phyloP scores from a whole-genome alignment of 495 filamentous ascomycete species.

The Neurospora hispaniola region DNA sequence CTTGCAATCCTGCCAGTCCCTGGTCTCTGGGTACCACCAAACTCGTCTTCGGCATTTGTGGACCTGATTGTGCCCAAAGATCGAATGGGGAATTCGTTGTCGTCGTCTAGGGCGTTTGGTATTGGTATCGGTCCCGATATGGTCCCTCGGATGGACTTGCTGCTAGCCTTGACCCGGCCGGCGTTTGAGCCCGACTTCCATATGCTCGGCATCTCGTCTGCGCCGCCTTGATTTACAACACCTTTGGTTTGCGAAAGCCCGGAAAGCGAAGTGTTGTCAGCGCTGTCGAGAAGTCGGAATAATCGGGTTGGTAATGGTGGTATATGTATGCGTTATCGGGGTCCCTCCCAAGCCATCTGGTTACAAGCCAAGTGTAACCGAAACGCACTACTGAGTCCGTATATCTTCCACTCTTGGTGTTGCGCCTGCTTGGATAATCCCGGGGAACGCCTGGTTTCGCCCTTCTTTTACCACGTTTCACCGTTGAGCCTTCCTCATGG shows the following conservation, averaged over 20 bases:
- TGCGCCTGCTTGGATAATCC: slow-evolving; percentile 9
- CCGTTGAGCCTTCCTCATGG: slow-evolving; percentile 24
- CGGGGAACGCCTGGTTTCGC: slow-evolving; percentile 1
- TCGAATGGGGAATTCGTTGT: slow-evolving; percentile 28
- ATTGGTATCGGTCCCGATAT: slow-evolving; percentile 44
- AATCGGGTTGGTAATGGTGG: slow-evolving; percentile 11
- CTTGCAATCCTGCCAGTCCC: slow-evolving; percentile 25
- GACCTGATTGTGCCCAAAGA: neutral
- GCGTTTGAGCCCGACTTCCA: slow-evolving; percentile 29
- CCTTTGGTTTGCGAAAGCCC: neutral
- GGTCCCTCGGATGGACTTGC: slow-evolving; percentile 36
- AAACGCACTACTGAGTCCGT: slow-evolving; percentile 10
- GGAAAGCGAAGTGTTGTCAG: neutral
- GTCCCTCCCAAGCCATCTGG: slow-evolving; percentile 16
- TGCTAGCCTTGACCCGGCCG: slow-evolving; percentile 29
- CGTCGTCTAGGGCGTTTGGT: slow-evolving; percentile 23
- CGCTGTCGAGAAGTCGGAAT: neutral
- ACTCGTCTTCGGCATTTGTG: neutral
- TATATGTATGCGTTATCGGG: neutral
- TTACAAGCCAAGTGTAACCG: slow-evolving; percentile 7
- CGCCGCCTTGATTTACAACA: neutral
- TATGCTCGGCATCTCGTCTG: slow-evolving; percentile 17
- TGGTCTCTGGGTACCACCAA: slow-evolving; percentile 20
- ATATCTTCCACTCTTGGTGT: slow-evolving; percentile 3
- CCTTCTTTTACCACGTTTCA: slow-evolving; percentile 14